Percentiles rank a stretch among this genome's conserved stretches.
Conservation (phyloP, 164 flowering plant species). For the Protea cynaroides region DNA sequence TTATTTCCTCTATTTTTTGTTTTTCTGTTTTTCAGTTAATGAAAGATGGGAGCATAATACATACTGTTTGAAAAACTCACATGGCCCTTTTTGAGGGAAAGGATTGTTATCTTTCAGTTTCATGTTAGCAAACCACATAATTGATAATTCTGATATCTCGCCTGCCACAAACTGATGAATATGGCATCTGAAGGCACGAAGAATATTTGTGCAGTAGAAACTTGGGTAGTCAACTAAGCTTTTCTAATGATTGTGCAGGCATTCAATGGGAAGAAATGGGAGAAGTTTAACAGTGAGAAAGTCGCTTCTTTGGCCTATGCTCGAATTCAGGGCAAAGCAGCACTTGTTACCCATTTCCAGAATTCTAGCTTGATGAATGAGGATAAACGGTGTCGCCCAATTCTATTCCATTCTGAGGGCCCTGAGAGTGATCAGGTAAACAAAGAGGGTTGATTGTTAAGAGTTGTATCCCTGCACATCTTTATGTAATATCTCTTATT, state of each 20-base stretch:
- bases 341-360: conserved; percentile 88
- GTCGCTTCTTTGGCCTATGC: conserved; percentile 98
- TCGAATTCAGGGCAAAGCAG: conserved; percentile 89
- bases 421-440: conserved; percentile 67
- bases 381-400: conserved; percentile 97
- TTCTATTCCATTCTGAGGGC: conserved; percentile 73
- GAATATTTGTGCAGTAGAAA: not conserved
- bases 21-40: too few species aligned
- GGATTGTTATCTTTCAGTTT: not conserved
- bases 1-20: too few species aligned
- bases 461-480: not conserved
- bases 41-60: too few species aligned
- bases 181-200: not conserved
- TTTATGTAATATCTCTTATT: not conserved
- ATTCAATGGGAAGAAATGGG: conserved; percentile 96
- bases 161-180: not conserved
- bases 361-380: conserved; percentile 99
- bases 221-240: not conserved
- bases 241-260: conserved; percentile 43
- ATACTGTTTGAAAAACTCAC: too few species aligned
- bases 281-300: conserved; percentile 97
- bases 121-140: not conserved
- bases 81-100: not conserved
- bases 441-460: not conserved
- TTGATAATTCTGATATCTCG: not conserved